Evolutionary conservation across 2,329 filamentous ascomycete genomes (phyloP).

Genomic region (Lachnellula willkommii): DNA sequence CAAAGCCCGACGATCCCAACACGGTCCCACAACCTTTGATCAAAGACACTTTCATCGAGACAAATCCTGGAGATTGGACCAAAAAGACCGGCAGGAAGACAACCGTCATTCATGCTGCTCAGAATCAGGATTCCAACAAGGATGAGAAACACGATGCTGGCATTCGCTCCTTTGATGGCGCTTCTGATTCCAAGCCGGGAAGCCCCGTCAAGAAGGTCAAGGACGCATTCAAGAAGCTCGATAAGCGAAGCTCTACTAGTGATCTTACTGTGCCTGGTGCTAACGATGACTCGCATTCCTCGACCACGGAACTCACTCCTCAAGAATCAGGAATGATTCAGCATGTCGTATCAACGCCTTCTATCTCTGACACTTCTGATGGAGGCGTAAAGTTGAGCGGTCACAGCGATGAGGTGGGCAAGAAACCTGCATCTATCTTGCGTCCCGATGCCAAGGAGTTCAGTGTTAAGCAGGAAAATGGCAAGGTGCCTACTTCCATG

Average conservation of each 20-base stretch:
- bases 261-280: background rate
- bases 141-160: background rate
- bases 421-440: background rate
- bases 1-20: conserved; percentile 2
- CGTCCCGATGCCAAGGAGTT: background rate
- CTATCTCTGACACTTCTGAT: background rate
- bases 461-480: background rate
- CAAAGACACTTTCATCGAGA: conserved; percentile 30
- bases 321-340: background rate
- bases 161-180: background rate
- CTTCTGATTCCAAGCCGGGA: background rate
- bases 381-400: background rate
- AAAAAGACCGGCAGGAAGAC: conserved; percentile 20
- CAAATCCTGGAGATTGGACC: conserved; percentile 28
- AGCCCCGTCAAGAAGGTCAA: background rate
- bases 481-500: background rate
- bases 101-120: conserved; percentile 8
- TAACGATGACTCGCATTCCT: background rate
- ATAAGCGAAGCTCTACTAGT: background rate
- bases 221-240: background rate
- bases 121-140: background rate
- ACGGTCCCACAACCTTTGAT: conserved; percentile 17
- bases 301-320: background rate
- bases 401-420: background rate
- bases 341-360: background rate